Evolutionary conservation across 1,139 yeast species (phyloP), one percentile per base, ranked within the genome.

Genomic region (Yamadazyma dendronema): DNA sequence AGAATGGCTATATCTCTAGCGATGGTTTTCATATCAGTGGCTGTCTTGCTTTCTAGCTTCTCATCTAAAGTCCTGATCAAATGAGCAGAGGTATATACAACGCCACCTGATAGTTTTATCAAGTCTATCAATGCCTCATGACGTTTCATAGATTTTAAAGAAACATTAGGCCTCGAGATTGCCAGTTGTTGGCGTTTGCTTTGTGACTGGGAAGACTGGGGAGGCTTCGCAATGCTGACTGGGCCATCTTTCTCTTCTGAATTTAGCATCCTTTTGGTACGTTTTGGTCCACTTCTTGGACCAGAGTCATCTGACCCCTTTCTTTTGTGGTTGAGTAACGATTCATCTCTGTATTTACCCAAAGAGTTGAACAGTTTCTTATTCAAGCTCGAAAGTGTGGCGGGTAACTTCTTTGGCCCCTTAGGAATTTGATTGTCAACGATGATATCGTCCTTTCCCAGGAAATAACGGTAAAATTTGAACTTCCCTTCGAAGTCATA

Each of bases 401-500:
- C 8, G 17, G 21, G 15, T 50, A 7, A 6, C 28, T 28, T 31
- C 16, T 12, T 6, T 13, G 16, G 9, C 5, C 15, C 15, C 3
- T 16, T 23, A n/a, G 33, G 11, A 10, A 13, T 2, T 5, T 23
- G 21, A 13, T 27, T 37, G 17, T 42, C 46, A 7, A 12, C 27
- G 10, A 38, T 30, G 7, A 8, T 16, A 31, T 12, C 45, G 34
- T 33, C 47, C 43, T 24, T 13, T 9, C 32, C 39, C 17, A 41
- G 72, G 44, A 82, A 79, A 47, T 85, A 81, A 28, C 95, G 67
- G 54, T 79, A 86, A 48, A 79, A 85, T 50, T 85, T 84, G 45
- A 73, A 68, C 47, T 88, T 79, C 0, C 95, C 94, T 42, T 78
- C 80, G 46, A 81, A 80, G 50, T 85, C 94, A 42, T 81, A 77